phyloP scores from a whole-genome alignment of 495 filamentous ascomycete species.

The Tuber aestivum region DNA sequence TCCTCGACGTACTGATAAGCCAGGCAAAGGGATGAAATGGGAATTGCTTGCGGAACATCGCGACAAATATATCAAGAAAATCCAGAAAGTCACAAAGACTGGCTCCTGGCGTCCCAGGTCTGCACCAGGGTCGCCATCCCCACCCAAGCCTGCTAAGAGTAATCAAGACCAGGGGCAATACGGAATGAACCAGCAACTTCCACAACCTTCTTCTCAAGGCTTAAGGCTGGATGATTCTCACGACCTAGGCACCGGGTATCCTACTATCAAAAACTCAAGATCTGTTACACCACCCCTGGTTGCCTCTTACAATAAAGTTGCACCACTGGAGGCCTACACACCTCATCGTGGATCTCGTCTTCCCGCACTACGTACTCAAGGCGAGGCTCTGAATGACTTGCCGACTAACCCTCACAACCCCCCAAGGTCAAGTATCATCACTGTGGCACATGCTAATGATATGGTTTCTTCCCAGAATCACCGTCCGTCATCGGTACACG shows the following conservation, averaged over 20 bases:
- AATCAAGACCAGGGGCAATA: conserved; percentile 17
- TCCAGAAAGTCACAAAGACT: conserved; percentile 34
- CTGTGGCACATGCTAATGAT: conserved; percentile 38
- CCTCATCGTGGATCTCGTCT: conserved; percentile 52
- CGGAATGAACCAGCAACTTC: conserved; percentile 26
- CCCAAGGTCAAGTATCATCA: conserved; percentile 26
- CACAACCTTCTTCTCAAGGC: conserved; percentile 20
- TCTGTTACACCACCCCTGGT: conserved; percentile 50
- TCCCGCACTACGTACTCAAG: conserved; percentile 47
- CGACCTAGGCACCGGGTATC: conserved; percentile 30
- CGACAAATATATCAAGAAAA: conserved; percentile 66
- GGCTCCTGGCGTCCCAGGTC: conserved; percentile 24
- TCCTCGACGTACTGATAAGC: conserved; percentile 83
- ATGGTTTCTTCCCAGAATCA: conserved; percentile 54
- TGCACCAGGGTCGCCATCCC: conserved; percentile 31
- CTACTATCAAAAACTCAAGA: conserved; percentile 45
- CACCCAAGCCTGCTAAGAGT: conserved; percentile 27
- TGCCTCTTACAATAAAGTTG: conserved; percentile 44
- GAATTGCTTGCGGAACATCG: conserved; percentile 72
- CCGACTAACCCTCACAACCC: conserved; percentile 21
- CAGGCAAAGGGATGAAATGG: conserved; percentile 99
- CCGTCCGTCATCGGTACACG: conserved; percentile 44
- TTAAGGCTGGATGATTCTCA: conserved; percentile 36
- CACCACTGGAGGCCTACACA: conserved; percentile 51
- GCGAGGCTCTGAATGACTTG: conserved; percentile 44